Evolutionary conservation across 352 stramenopile genomes (phyloP).

Genomic region (Phytophthora citrophthora): DNA sequence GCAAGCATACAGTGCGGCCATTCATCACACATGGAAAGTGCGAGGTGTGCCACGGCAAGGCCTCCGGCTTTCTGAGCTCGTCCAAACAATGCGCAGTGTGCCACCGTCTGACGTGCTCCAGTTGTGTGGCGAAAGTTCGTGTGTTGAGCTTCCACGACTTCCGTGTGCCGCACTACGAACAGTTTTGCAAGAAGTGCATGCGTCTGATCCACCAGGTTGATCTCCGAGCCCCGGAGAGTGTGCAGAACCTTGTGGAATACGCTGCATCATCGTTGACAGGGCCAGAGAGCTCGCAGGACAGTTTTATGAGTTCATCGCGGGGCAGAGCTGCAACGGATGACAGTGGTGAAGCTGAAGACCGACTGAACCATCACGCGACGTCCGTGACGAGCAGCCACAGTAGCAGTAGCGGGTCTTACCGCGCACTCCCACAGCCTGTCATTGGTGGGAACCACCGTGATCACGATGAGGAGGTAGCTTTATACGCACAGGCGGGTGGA

Average conservation of each 20-base stretch:
- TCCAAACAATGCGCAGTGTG: constrained; percentile 72
- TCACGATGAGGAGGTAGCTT: constrained; percentile 4
- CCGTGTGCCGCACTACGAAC: constrained; percentile 47
- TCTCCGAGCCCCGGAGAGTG: constrained; percentile 55
- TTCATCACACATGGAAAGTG: constrained; percentile 53
- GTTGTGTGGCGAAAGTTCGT: constrained; percentile 65
- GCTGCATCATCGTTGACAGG: constrained; percentile 42
- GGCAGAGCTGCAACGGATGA: constrained; percentile 42
- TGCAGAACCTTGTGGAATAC: constrained; percentile 51
- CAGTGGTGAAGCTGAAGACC: constrained; percentile 30
- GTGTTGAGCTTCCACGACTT: constrained; percentile 74
- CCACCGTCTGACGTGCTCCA: constrained; percentile 65
- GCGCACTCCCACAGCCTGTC: constrained; percentile 30
- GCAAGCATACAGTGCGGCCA: constrained; percentile 35
- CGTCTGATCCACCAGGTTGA: constrained; percentile 67
- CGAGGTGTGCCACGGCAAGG: constrained; percentile 68
- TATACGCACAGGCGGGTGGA: constrained; percentile 8
- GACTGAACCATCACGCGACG: background rate
- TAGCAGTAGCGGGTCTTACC: constrained; percentile 33
- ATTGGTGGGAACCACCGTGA: constrained; percentile 21
- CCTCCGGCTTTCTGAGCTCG: constrained; percentile 59
- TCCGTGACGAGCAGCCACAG: constrained; percentile 38
- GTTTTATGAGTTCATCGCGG: constrained; percentile 26
- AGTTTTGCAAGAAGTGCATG: constrained; percentile 78
- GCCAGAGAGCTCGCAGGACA: constrained; percentile 22